phyloP scores from a whole-genome alignment of 345 rosid species.

The Hibiscus syriacus region DNA sequence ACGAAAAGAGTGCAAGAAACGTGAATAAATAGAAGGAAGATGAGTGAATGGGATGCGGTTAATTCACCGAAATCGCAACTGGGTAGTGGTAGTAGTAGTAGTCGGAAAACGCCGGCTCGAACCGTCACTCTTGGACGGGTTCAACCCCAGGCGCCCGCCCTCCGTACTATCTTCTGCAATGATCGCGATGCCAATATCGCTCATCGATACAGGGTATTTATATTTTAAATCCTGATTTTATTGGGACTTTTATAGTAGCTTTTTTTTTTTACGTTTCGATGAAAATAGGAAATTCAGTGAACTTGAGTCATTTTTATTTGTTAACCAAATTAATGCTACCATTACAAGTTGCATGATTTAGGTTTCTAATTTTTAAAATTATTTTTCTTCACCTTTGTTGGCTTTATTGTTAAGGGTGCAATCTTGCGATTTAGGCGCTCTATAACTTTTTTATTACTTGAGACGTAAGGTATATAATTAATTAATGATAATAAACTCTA shows the following conservation, averaged over 20 bases:
- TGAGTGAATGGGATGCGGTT: constrained; percentile 54
- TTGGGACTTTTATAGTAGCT: background rate
- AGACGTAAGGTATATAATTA: background rate
- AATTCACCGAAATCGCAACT: constrained; percentile 43
- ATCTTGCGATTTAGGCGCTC: background rate
- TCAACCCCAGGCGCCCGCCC: constrained; percentile 91
- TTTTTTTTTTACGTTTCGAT: background rate
- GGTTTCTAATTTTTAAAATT: background rate
- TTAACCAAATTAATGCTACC: no score
- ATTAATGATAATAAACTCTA: background rate
- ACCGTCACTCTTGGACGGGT: constrained; percentile 87
- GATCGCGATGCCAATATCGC: constrained; percentile 87
- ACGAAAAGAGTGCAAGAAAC: background rate
- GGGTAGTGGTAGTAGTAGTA: constrained; percentile 1
- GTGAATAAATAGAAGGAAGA: constrained; percentile 24
- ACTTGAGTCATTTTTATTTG: background rate
- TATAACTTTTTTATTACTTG: background rate
- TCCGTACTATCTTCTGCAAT: constrained; percentile 87
- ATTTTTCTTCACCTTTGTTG: background rate
- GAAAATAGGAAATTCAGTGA: constrained; percentile 1
- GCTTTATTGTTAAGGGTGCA: background rate
- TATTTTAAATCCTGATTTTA: background rate
- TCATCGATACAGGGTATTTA: constrained; percentile 67
- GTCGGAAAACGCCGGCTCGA: constrained; percentile 32
- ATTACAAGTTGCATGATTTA: background rate